Conservation (phyloP, 352 stramenopile species). For the Paralagenidium karlingii region DNA sequence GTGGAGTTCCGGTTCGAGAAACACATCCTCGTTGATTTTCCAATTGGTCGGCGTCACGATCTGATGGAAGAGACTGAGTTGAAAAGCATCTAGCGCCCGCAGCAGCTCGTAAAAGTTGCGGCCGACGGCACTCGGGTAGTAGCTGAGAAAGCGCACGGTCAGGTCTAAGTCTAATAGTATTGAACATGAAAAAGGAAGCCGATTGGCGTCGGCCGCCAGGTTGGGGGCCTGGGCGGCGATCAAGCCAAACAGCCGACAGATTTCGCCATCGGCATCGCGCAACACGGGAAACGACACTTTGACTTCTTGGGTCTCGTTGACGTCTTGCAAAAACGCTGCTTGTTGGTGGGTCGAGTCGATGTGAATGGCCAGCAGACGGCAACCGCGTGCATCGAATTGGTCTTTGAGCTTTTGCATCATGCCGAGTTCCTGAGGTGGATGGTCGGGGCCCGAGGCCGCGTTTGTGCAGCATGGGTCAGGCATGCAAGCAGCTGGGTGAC, state of each 20-base stretch:
- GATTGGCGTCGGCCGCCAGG: constrained; percentile 30
- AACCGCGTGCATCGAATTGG: constrained; percentile 65
- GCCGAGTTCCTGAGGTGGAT: constrained; percentile 26
- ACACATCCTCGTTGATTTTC: constrained; percentile 80
- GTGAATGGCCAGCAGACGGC: constrained; percentile 40
- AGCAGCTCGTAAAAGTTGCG: constrained; percentile 78
- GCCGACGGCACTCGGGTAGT: constrained; percentile 55
- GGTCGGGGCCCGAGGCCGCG: neutral
- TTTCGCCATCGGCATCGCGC: constrained; percentile 44
- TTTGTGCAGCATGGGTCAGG: too few species aligned
- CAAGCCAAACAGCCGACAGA: constrained; percentile 46
- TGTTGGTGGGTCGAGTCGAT: constrained; percentile 26
- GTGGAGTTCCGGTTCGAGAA: constrained; percentile 56
- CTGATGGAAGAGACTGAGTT: constrained; percentile 62
- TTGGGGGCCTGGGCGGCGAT: constrained; percentile 23
- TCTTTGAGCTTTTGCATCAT: constrained; percentile 70
- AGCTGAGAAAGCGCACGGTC: constrained; percentile 41
- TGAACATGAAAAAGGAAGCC: constrained; percentile 48
- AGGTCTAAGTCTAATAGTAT: constrained; percentile 65
- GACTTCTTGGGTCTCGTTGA: constrained; percentile 73
- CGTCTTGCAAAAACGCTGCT: constrained; percentile 41
- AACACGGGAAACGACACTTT: constrained; percentile 62
- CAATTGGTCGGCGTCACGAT: constrained; percentile 74
- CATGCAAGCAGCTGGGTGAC: neutral
- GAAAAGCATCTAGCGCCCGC: constrained; percentile 48